Conservation (phyloP, 2,329 filamentous ascomycete species). For the Tolypocladium nubicola region DNA sequence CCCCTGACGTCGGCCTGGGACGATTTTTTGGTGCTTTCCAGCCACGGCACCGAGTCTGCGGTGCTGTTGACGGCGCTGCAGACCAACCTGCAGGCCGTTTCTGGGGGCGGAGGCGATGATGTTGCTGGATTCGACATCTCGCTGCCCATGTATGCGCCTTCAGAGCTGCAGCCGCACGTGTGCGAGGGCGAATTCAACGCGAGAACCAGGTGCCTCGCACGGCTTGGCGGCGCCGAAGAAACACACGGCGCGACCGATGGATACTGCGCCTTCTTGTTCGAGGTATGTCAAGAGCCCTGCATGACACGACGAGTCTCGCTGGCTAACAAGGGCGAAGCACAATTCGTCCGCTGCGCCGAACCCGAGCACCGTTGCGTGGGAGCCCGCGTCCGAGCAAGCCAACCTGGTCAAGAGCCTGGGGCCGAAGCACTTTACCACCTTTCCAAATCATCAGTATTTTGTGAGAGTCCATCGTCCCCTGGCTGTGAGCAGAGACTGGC, state of each 20-base stretch:
- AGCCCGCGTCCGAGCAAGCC: conserved; percentile 21
- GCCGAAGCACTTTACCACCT: conserved; percentile 34
- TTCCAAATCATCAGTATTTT: conserved; percentile 49
- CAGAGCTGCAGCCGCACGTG: conserved; percentile 25
- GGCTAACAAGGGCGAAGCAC: conserved; percentile 22
- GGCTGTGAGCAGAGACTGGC: conserved; percentile 29
- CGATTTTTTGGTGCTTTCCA: conserved; percentile 31
- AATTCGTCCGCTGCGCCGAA: conserved; percentile 31
- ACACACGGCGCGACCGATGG: conserved; percentile 22
- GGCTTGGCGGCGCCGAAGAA: conserved; percentile 22
- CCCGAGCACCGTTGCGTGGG: conserved; percentile 27
- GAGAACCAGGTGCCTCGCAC: conserved; percentile 32
- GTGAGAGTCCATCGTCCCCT: conserved; percentile 41
- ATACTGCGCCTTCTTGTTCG: conserved; percentile 41
- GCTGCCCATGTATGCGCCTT: conserved; percentile 26
- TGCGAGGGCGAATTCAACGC: conserved; percentile 27
- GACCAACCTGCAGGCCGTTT: conserved; percentile 26
- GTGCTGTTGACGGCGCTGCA: conserved; percentile 35
- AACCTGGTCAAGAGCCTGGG: conserved; percentile 30
- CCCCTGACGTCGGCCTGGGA: conserved; percentile 41
- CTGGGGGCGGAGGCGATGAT: conserved; percentile 13
- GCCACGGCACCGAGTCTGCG: conserved; percentile 22
- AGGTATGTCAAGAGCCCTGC: conserved; percentile 29
- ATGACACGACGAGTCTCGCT: not conserved
- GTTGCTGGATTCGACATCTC: conserved; percentile 23